phyloP scores from a whole-genome alignment of 768 basidiomycete genomes.

The Pisolithus albus region DNA sequence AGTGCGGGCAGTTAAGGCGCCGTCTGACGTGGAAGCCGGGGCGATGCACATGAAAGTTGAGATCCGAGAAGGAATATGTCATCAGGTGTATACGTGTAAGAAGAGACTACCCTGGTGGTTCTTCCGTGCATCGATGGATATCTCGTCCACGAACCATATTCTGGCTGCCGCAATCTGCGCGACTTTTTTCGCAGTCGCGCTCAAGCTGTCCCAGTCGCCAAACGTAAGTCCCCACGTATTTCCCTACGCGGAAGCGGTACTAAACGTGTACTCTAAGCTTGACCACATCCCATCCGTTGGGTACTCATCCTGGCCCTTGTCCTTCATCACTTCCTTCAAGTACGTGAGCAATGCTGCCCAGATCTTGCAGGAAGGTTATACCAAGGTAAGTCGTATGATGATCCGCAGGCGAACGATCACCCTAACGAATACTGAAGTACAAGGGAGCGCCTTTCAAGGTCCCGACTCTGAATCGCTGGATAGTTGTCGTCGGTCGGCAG shows the following conservation, averaged over 20 bases:
- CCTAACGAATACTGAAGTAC: neutral
- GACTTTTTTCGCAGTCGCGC: too few relatives aligned
- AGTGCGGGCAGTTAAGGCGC: too few relatives aligned
- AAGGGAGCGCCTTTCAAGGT: slow-evolving; percentile 25
- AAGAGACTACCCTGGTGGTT: too few relatives aligned
- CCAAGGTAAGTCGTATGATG: slow-evolving; percentile 12
- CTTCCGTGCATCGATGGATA: too few relatives aligned
- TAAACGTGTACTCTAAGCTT: neutral
- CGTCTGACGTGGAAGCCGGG: too few relatives aligned
- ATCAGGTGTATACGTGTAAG: too few relatives aligned
- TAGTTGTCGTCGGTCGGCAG: slow-evolving; percentile 28
- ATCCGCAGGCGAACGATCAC: too few relatives aligned
- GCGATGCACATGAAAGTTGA: too few relatives aligned
- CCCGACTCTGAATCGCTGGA: slow-evolving; percentile 27
- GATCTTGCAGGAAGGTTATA: slow-evolving; percentile 27
- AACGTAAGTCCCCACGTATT: neutral
- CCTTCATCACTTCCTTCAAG: slow-evolving; percentile 9
- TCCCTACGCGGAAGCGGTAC: neutral
- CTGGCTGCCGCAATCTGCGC: too few relatives aligned
- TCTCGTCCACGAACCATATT: too few relatives aligned
- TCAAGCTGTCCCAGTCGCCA: neutral
- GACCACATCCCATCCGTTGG: slow-evolving; percentile 25
- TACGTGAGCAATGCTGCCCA: slow-evolving; percentile 10
- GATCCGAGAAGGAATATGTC: too few relatives aligned
- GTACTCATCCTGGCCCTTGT: slow-evolving; percentile 22